Evolutionary conservation across 768 basidiomycete species (phyloP).

Genomic region (Boletus patriciae): DNA sequence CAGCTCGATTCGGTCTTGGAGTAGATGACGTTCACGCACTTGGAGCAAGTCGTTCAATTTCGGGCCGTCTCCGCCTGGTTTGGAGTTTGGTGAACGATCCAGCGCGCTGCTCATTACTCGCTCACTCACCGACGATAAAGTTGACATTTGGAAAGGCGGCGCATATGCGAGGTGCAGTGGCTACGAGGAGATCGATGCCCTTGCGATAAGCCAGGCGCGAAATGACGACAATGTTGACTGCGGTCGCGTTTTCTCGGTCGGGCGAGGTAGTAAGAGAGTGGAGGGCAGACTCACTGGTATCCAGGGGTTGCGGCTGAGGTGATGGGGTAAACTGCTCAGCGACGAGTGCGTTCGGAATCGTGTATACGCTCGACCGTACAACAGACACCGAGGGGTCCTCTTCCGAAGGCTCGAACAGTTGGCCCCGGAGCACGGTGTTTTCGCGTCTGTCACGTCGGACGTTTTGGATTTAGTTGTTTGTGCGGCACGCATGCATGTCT

Average conservation of each 20-base stretch:
- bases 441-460: conserved; percentile 65
- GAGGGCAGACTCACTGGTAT: conserved; percentile 48
- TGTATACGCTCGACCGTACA: conserved; percentile 68
- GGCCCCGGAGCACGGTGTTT: conserved; percentile 89
- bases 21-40: conserved; percentile 86
- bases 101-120: background rate
- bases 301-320: conserved; percentile 41
- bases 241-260: background rate
- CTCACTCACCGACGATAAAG: conserved; percentile 74
- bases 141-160: conserved; percentile 80
- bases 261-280: too few species aligned
- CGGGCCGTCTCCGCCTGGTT: conserved; percentile 89
- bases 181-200: conserved; percentile 93
- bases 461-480: background rate
- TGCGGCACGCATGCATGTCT: too few species aligned
- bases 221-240: conserved; percentile 90
- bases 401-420: conserved; percentile 58
- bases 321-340: conserved; percentile 82
- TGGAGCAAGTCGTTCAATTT: conserved; percentile 93
- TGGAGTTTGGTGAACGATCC: background rate
- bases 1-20: conserved; percentile 91
- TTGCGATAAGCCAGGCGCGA: conserved; percentile 93
- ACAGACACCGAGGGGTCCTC: conserved; percentile 44
- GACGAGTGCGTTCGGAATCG: conserved; percentile 91
- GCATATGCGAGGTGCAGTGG: conserved; percentile 89